These are phyloP conservation scores for Trametes cinnabarina DNA, from an alignment of 768 basidiomycete species.

Conservation along the genomic window DNA sequence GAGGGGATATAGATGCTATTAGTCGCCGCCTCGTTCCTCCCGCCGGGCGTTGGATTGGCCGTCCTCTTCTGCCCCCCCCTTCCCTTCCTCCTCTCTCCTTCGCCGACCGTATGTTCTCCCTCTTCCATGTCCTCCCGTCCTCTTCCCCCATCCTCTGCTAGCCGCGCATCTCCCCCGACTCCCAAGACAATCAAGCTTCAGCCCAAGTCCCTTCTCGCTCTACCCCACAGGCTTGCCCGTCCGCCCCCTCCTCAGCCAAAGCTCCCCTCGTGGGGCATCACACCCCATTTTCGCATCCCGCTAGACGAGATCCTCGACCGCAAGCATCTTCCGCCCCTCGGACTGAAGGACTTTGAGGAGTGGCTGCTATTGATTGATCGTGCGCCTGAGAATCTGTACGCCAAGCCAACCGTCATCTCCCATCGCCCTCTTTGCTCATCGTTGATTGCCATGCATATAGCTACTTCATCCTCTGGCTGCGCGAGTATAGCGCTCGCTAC, in stretches of 20 bases:
- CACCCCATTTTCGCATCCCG: constrained; percentile 62
- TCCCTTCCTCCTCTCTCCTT: not conserved
- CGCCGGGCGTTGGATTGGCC: not conserved
- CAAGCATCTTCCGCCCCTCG: constrained; percentile 77
- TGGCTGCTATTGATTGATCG: constrained; percentile 79
- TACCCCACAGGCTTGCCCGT: constrained; percentile 32
- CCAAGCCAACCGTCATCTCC: no score
- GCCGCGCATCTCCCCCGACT: constrained; percentile 16
- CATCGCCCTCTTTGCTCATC: no score
- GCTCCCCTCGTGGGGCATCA: constrained; percentile 38
- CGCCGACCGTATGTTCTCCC: constrained; percentile 6
- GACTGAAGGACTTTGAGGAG: constrained; percentile 57
- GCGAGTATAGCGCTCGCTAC: constrained; percentile 61
- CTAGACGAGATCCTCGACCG: constrained; percentile 75
- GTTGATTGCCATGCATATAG: constrained; percentile 33
- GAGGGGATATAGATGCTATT: constrained; percentile 3
- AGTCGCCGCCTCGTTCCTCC: not conserved
- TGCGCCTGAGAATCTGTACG: constrained; percentile 71
- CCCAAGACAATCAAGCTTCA: constrained; percentile 33
- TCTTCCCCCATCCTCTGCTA: constrained; percentile 10
- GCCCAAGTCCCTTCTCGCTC: constrained; percentile 34
- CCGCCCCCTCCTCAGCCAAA: constrained; percentile 18
- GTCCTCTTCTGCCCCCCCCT: constrained; percentile 1
- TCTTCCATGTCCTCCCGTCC: constrained; percentile 19
- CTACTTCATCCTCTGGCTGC: constrained; percentile 81